These are phyloP conservation scores for Sporisorium exsertum DNA, from an alignment of 1,284 basidiomycete species.

Conservation along the genomic window DNA sequence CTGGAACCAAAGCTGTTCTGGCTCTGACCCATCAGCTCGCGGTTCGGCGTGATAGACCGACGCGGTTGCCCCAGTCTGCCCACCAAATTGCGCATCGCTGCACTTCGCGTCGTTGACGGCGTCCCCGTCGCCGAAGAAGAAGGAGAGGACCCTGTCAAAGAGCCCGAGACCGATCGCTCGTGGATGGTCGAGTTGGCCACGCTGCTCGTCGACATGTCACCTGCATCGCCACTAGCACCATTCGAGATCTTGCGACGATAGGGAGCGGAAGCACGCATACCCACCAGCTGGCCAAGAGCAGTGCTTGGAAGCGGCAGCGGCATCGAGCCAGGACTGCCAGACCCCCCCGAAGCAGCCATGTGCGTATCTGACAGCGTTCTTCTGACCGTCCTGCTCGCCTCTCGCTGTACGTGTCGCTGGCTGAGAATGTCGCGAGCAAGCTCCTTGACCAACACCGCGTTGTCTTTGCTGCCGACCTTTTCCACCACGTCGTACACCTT, in stretches of 20 bases:
- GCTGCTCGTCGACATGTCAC: constrained; percentile 19
- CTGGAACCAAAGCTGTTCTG: constrained; percentile 8
- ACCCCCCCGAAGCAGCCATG: constrained; percentile 11
- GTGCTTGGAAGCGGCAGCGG: constrained; percentile 18
- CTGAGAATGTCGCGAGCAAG: constrained; percentile 59
- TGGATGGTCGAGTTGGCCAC: constrained; percentile 40
- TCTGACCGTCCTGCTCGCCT: constrained; percentile 30
- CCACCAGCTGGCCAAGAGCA: constrained; percentile 27
- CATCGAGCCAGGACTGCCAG: constrained; percentile 24
- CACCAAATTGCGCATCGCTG: constrained; percentile 41
- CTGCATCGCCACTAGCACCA: constrained; percentile 23
- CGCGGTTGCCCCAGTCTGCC: constrained; percentile 38
- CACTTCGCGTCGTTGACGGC: constrained; percentile 23
- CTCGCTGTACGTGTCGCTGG: constrained; percentile 33
- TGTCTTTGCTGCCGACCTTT: constrained; percentile 53
- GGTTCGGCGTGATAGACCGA: constrained; percentile 39
- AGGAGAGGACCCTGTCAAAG: constrained; percentile 16
- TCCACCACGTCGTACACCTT: constrained; percentile 57
- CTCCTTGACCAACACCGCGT: constrained; percentile 74
- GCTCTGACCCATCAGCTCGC: constrained; percentile 25
- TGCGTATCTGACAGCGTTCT: constrained; percentile 50
- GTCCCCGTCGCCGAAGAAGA: constrained; percentile 19
- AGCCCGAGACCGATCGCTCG: constrained; percentile 33
- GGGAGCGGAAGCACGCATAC: constrained; percentile 39
- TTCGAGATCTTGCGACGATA: constrained; percentile 49